phyloP scores from a whole-genome alignment of 345 rosid genomes.

The Toxicodendron radicans region DNA sequence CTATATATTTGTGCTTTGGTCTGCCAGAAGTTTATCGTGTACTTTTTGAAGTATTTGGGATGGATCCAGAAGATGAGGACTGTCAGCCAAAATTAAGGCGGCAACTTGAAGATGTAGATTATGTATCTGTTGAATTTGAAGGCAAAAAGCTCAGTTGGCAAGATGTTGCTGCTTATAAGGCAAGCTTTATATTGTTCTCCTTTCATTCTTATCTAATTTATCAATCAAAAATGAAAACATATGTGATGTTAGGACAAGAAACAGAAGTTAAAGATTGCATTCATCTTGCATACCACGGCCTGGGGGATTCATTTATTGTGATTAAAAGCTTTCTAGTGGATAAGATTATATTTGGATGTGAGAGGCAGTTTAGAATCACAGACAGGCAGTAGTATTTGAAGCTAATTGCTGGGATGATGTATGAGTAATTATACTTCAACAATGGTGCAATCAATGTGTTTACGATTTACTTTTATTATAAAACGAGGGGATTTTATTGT shows the following conservation, averaged over 20 bases:
- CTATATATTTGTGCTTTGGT: constrained; percentile 89
- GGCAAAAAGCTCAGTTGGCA: constrained; percentile 82
- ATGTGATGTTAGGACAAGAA: background rate
- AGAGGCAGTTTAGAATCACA: constrained; percentile 13
- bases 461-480: background rate
- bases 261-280: background rate
- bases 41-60: constrained; percentile 93
- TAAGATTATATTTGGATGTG: background rate
- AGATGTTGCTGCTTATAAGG: constrained; percentile 91
- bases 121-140: constrained; percentile 90
- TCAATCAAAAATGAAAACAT: background rate
- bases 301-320: background rate
- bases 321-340: background rate
- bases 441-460: background rate
- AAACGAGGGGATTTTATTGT: background rate
- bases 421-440: background rate
- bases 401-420: background rate
- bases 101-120: constrained; percentile 95
- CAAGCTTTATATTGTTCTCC: constrained; percentile 23
- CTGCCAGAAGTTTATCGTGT: constrained; percentile 95
- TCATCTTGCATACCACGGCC: background rate
- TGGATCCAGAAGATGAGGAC: constrained; percentile 95
- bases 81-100: constrained; percentile 90
- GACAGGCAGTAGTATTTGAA: constrained; percentile 1
- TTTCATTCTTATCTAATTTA: background rate